Conservation (phyloP, 148 eudicot genomes). For the Amaranthus palmeri region DNA sequence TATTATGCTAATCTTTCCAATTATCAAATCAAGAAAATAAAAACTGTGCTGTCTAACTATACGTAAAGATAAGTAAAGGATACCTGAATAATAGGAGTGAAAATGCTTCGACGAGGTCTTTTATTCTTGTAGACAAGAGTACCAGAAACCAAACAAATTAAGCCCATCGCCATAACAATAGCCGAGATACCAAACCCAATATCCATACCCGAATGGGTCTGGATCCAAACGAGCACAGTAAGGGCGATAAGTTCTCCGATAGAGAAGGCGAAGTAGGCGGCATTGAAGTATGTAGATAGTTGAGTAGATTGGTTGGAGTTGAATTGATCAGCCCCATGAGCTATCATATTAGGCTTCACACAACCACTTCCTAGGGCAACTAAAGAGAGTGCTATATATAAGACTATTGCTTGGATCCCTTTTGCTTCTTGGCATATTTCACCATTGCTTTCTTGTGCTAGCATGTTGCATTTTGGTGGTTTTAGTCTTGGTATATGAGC, state of each 20-base stretch:
- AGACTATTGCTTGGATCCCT: conserved; percentile 65
- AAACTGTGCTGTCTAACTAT: no score
- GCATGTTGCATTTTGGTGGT: conserved; percentile 80
- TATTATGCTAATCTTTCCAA: no score
- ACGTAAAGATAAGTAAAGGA: no score
- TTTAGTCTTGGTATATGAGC: conserved; percentile 91
- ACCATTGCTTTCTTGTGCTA: conserved; percentile 11
- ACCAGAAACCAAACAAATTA: conserved; percentile 71
- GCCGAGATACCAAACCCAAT: conserved; percentile 94
- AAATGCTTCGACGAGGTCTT: conserved; percentile 77
- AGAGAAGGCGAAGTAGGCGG: conserved; percentile 91
- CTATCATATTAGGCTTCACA: conserved; percentile 95
- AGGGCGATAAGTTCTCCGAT: conserved; percentile 83
- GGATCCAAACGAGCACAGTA: conserved; percentile 85
- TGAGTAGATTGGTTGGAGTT: conserved; percentile 52
- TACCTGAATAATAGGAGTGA: conserved; percentile 92
- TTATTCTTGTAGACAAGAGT: conserved; percentile 70
- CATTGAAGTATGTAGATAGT: conserved; percentile 87
- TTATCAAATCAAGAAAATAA: no score
- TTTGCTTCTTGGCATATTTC: conserved; percentile 58
- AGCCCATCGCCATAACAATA: conserved; percentile 80
- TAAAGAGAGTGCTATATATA: conserved; percentile 75
- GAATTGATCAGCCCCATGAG: conserved; percentile 97
- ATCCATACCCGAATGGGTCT: conserved; percentile 97
- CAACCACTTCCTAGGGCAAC: conserved; percentile 98